phyloP scores from a whole-genome alignment of 805 yeast genomes.

The Lachancea waltii region DNA sequence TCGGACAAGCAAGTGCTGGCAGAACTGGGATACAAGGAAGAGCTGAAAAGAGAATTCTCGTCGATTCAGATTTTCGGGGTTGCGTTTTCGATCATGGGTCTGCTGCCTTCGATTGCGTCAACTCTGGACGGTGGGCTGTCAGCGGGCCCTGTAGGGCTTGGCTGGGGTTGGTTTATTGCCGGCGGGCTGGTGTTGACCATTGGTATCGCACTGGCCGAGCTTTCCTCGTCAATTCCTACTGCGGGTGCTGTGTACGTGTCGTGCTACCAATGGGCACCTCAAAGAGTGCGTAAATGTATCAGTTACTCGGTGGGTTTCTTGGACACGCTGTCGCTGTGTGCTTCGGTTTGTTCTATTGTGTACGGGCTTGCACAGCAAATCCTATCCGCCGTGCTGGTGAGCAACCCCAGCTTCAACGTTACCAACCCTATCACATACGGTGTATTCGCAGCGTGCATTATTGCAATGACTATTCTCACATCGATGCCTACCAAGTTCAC shows the following conservation, averaged over 20 bases:
- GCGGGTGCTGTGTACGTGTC: constrained; percentile 64
- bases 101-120: constrained; percentile 56
- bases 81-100: constrained; percentile 62
- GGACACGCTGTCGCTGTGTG: constrained; percentile 57
- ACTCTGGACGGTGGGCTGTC: constrained; percentile 23
- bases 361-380: constrained; percentile 57
- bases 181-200: constrained; percentile 46
- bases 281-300: constrained; percentile 38
- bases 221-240: constrained; percentile 61
- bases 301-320: constrained; percentile 58
- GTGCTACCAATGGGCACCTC: constrained; percentile 58
- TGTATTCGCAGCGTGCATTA: constrained; percentile 50
- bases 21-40: constrained; percentile 60
- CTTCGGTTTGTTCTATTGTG: constrained; percentile 57
- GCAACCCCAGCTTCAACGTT: constrained; percentile 39
- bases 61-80: constrained; percentile 59
- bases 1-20: constrained; percentile 19
- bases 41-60: constrained; percentile 51
- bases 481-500: constrained; percentile 46
- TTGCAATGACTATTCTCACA: constrained; percentile 44
- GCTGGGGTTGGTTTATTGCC: constrained; percentile 66
- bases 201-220: constrained; percentile 53
- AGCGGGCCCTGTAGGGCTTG: constrained; percentile 51
- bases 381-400: constrained; percentile 43
- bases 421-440: constrained; percentile 52